Base-by-base conservation (phyloP, 1,284 basidiomycete species). In the Moniliophthora roreri region DNA sequence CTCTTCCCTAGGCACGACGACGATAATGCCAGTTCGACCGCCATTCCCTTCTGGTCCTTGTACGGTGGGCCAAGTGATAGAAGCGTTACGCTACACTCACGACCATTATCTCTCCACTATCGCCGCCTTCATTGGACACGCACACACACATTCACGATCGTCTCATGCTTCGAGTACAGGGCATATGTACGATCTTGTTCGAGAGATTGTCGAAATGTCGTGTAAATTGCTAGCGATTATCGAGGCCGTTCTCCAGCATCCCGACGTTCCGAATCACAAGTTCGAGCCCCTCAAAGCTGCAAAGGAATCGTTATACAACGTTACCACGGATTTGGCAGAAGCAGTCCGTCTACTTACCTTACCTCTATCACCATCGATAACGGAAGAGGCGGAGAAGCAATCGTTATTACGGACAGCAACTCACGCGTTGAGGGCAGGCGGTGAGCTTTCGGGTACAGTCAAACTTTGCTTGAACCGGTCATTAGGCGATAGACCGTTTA, bases 81-180 rank as follows among this genome's bases (percentile, higher is more conserved):
- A 87, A 50, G 80, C 82, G 4, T 75, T 93, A 24, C 84, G 87
- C 18, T 69, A 77, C 50, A 91, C 91, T 9, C 93, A 96, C 67
- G 93, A 96, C 64, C 85, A 90, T 55, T 89, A 97, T 59, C 77
- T 98, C 6, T 96, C 93, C 4, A 91, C 93, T 15, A 93, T 98
- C 62, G 95, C 96, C 10, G 95, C 95, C 2, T 95, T 99, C 69
- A 96, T 99, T 63, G 95, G 95, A 1, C 95, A 98, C 64, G 91
- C 94, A 1, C 95, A 99, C 66, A 92, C 91, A 13, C 93, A 98
- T 74, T 89, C 91, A 16, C 85, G 91, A 50, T 78, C 84, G 21
- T 91, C 91, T 16, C 93, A 97, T 69, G 91, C 95, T 0, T 93
- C 93, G 7, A 92, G 87, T 57, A 96, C 93, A 35, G 94, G 93